These are phyloP conservation scores for Graphium sp. DNA, from an alignment of 2,329 filamentous ascomycete genomes.

Conservation along the genomic window DNA sequence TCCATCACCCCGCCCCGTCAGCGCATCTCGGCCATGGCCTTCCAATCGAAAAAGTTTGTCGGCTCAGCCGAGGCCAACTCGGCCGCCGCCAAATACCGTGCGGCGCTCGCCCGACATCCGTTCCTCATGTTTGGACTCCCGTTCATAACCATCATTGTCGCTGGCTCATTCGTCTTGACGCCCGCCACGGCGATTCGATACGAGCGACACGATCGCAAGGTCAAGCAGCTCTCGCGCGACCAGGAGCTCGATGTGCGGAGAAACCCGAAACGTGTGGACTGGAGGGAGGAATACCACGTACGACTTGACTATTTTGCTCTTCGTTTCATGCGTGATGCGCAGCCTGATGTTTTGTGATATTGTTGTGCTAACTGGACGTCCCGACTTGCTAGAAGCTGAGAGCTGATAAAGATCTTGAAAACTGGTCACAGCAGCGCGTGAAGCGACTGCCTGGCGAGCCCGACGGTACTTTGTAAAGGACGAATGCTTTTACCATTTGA, in stretches of 20 bases:
- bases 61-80: slow-evolving; percentile 43
- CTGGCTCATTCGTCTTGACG: slow-evolving; percentile 84
- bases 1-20: neutral
- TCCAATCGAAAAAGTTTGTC: slow-evolving; percentile 56
- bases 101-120: slow-evolving; percentile 57
- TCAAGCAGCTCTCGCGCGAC: slow-evolving; percentile 68
- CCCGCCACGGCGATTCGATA: slow-evolving; percentile 88
- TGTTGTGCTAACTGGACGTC: neutral
- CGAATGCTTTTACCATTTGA: no score
- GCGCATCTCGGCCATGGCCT: slow-evolving; percentile 31
- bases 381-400: slow-evolving; percentile 5
- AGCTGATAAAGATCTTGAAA: slow-evolving; percentile 69
- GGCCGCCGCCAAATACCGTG: slow-evolving; percentile 62
- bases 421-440: slow-evolving; percentile 94
- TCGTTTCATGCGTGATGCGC: slow-evolving; percentile 20
- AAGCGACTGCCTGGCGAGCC: slow-evolving; percentile 78
- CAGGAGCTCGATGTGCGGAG: slow-evolving; percentile 73
- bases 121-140: slow-evolving; percentile 90
- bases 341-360: neutral
- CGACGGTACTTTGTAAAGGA: slow-evolving; percentile 55
- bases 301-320: slow-evolving; percentile 16
- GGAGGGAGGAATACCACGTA: slow-evolving; percentile 78
- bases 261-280: slow-evolving; percentile 53
- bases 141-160: slow-evolving; percentile 79
- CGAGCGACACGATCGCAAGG: slow-evolving; percentile 81